Conservation (phyloP, 129 eudicot species). For the Flaveria trinervia region DNA sequence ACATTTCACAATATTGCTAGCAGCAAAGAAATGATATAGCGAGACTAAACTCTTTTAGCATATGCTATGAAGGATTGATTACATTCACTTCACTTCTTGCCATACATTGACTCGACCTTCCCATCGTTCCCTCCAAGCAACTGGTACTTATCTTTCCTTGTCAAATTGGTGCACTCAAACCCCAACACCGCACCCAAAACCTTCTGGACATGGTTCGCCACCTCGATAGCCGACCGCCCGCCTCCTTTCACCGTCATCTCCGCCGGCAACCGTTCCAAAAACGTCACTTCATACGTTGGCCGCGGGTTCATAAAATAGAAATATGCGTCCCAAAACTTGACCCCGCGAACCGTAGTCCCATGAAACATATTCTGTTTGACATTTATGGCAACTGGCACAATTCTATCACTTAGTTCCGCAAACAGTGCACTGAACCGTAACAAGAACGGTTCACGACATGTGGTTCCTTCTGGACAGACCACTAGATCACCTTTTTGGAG, state of each 20-base stretch:
- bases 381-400: slow-evolving; percentile 83
- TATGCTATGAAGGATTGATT: neutral
- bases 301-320: slow-evolving; percentile 84
- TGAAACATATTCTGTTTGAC: slow-evolving; percentile 69
- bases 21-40: neutral
- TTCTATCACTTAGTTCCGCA: slow-evolving; percentile 72
- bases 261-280: slow-evolving; percentile 69
- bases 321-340: slow-evolving; percentile 86
- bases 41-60: neutral
- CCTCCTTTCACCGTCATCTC: slow-evolving; percentile 72
- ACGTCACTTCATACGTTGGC: slow-evolving; percentile 77
- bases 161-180: slow-evolving; percentile 86
- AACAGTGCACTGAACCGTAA: slow-evolving; percentile 73
- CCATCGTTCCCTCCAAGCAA: slow-evolving; percentile 97
- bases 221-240: slow-evolving; percentile 70
- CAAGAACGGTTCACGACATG: slow-evolving; percentile 71
- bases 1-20: slow-evolving; percentile 2
- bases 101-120: slow-evolving; percentile 84
- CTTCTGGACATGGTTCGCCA: slow-evolving; percentile 89
- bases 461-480: slow-evolving; percentile 83
- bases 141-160: slow-evolving; percentile 89
- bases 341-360: slow-evolving; percentile 80
- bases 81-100: slow-evolving; percentile 44
- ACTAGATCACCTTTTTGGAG: slow-evolving; percentile 80
- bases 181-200: slow-evolving; percentile 61